These are phyloP conservation scores for Backusella mclennaniae DNA, from an alignment of 192 early-diverging fungal species.

Conservation along the genomic window DNA sequence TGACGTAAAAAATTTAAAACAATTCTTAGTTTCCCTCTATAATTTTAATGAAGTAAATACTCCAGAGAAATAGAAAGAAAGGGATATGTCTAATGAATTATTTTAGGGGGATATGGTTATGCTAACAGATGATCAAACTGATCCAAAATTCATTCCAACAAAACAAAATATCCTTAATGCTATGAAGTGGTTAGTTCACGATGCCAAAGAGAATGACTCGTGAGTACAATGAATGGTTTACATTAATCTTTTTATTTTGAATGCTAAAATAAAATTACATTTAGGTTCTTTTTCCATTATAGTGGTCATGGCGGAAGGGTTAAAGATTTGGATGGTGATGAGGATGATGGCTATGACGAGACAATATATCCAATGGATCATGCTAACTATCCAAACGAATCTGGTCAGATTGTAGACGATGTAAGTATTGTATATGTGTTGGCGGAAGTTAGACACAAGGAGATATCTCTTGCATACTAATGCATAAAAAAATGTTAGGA, in stretches of 20 bases:
- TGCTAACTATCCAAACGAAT: slow-evolving; percentile 46
- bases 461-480: not conserved
- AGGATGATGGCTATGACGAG: slow-evolving; percentile 77
- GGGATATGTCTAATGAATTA: not conserved
- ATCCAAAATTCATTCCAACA: slow-evolving; percentile 64
- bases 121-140: slow-evolving; percentile 73
- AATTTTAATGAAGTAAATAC: slow-evolving; percentile 49
- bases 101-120: slow-evolving; percentile 61
- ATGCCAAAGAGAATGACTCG: slow-evolving; percentile 73
- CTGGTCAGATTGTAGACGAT: slow-evolving; percentile 74
- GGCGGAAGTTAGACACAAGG: not conserved
- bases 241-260: not conserved
- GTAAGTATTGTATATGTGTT: not conserved
- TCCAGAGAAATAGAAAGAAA: not conserved
- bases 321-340: slow-evolving; percentile 62
- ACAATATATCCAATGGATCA: slow-evolving; percentile 69
- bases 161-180: slow-evolving; percentile 69
- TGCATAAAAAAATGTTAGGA: not conserved
- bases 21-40: slow-evolving; percentile 64
- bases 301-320: slow-evolving; percentile 72
- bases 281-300: slow-evolving; percentile 77
- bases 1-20: slow-evolving; percentile 74
- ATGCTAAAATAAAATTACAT: not conserved
- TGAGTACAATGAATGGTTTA: slow-evolving; percentile 20
- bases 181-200: slow-evolving; percentile 78